Evolutionary conservation across 1,139 yeast genomes (phyloP), one percentile per base, ranked within the genome.

Genomic region (Trichomonascaceae sp.): DNA sequence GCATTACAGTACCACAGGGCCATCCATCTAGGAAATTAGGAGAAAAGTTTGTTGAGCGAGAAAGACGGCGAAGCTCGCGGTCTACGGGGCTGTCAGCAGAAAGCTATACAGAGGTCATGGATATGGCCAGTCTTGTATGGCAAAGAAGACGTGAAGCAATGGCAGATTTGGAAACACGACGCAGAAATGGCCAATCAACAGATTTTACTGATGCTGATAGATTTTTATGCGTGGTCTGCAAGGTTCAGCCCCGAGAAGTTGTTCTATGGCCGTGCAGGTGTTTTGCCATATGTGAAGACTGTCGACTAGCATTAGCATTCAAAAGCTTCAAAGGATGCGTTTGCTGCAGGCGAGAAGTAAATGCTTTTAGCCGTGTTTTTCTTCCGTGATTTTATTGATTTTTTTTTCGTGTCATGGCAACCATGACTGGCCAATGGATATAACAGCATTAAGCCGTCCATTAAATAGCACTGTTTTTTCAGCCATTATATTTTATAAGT

Each of bases 201-300:
- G 41, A 50, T 5, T 24, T 46, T 36, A 45, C 53, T 15, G 50
- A 49, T 45, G 53, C 59, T 1, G 51, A 51, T 17, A 30, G 52
- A n/a, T 49, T 45, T 27, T 41, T 70, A 4, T 90, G 98, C 70
- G 96, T 88, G 2, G 85, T 90, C 1, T 90, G 98, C 67, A 95
- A 87, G 61, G 76, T 78, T 10, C 81, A 85, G 55, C 79, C 83
- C 8, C 77, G 97, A 60, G 88, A 85, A 58, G 80, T 90, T 45
- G 83, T 90, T 15, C 74, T 93, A 2, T 90, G 97, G 97, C 98
- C 98, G 0, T 90, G 98, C 67, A 80, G 83, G 61, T 90, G 98
- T 68, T 81, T 90, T 59, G 90, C 96, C 0, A 76, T 90, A 8
- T 90, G 98, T 68, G 96, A 89, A 59, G 78, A 81, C 15, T 90